Percentiles rank a stretch among this genome's conserved stretches.
Conservation (phyloP, 495 filamentous ascomycete species). For the Ramalina peruviana region DNA sequence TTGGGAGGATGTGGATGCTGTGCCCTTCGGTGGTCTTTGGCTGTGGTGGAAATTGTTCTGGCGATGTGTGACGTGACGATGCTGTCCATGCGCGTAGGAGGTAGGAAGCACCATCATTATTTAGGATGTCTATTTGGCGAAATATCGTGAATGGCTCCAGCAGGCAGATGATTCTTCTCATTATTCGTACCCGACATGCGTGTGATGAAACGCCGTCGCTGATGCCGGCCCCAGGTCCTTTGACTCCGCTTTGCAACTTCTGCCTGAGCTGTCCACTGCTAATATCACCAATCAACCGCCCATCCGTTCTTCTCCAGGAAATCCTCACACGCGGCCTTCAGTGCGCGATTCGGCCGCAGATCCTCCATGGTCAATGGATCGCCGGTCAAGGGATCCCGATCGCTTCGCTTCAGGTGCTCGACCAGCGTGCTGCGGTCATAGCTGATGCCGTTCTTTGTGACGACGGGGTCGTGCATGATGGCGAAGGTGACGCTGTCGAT, state of each 20-base stretch:
- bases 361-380: slow-evolving; percentile 55
- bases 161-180: not conserved
- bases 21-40: no score
- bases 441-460: slow-evolving; percentile 74
- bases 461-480: slow-evolving; percentile 85
- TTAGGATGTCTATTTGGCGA: not conserved
- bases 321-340: slow-evolving; percentile 72
- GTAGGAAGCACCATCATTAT: not conserved
- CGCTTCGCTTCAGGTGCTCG: slow-evolving; percentile 65
- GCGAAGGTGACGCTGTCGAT: slow-evolving; percentile 84
- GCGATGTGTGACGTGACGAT: not conserved
- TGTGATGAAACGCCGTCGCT: not conserved
- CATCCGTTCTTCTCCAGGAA: slow-evolving; percentile 83
- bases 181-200: not conserved
- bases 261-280: not conserved
- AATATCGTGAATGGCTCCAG: no score
- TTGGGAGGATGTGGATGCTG: no score
- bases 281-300: slow-evolving; percentile 70
- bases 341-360: slow-evolving; percentile 67
- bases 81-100: not conserved
- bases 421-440: slow-evolving; percentile 82
- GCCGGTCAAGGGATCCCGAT: slow-evolving; percentile 71
- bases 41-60: not conserved
- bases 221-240: not conserved
- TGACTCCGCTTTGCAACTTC: not conserved